Conservation (phyloP, 139 green algal species). For the Chlamydomonas applanata region DNA sequence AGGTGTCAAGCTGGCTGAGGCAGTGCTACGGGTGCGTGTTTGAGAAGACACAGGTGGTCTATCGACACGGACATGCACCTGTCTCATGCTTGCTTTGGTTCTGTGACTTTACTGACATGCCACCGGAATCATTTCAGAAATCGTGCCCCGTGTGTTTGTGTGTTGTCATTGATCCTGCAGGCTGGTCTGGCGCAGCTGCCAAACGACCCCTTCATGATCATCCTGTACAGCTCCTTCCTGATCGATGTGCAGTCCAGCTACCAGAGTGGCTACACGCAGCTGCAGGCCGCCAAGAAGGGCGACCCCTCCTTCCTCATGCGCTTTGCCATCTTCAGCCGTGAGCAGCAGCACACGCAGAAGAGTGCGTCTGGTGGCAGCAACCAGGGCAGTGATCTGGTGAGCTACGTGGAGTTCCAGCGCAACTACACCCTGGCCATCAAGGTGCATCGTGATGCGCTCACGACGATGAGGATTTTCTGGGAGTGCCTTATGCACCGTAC, state of each 20-base stretch:
- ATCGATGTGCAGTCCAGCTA: constrained; percentile 29
- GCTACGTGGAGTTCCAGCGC: constrained; percentile 48
- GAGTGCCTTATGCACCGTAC: constrained; percentile 21
- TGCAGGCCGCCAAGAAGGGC: constrained; percentile 19
- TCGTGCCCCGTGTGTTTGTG: too few species aligned
- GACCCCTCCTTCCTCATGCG: constrained; percentile 24
- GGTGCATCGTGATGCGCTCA: constrained; percentile 30
- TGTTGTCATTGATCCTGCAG: constrained; percentile 15
- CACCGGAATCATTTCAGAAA: too few species aligned
- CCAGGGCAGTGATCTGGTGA: constrained; percentile 44
- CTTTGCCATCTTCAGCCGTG: constrained; percentile 43
- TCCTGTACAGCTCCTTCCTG: constrained; percentile 43
- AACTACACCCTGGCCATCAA: constrained; percentile 31
- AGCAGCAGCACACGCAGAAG: constrained; percentile 43
- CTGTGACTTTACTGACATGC: too few species aligned
- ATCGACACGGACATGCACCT: too few species aligned
- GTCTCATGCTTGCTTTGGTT: too few species aligned
- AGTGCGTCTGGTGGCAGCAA: background rate
- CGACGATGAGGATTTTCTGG: constrained; percentile 34
- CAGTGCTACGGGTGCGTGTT: constrained; percentile 40
- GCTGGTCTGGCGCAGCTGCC: constrained; percentile 27
- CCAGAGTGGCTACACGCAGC: constrained; percentile 9
- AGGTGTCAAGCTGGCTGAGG: constrained; percentile 15
- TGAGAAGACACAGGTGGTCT: too few species aligned
- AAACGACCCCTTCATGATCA: constrained; percentile 33